These are phyloP conservation scores for Xylaria sp. DNA, from an alignment of 2,329 filamentous ascomycete genomes.

Conservation along the genomic window DNA sequence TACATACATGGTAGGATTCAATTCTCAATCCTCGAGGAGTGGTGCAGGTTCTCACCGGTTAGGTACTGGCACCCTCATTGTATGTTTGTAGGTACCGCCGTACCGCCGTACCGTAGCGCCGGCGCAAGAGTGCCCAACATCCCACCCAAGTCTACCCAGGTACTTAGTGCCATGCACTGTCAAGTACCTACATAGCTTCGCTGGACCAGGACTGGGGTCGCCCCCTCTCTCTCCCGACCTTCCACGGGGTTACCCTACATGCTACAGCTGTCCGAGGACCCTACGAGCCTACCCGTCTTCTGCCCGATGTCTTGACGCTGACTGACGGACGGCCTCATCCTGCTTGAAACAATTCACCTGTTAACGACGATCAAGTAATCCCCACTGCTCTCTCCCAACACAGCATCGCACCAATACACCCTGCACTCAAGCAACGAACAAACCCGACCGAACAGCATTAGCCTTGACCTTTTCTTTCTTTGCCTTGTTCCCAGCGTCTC, in stretches of 20 bases:
- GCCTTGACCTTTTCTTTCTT: constrained; percentile 27
- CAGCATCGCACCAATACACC: constrained; percentile 18
- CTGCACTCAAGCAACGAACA: constrained; percentile 19
- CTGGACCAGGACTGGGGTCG: constrained; percentile 23
- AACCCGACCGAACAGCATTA: constrained; percentile 15
- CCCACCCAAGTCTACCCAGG: not conserved
- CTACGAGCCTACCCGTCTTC: constrained; percentile 31
- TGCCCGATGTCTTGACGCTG: constrained; percentile 33
- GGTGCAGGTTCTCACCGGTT: not conserved
- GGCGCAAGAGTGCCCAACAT: constrained; percentile 27
- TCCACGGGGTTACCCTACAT: constrained; percentile 26
- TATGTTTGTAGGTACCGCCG: constrained; percentile 3
- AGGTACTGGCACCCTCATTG: too few species aligned
- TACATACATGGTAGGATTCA: not conserved
- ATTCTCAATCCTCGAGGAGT: not conserved
- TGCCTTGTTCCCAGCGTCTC: constrained; percentile 29
- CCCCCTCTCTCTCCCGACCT: constrained; percentile 35
- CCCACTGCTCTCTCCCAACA: constrained; percentile 20
- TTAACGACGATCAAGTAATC: constrained; percentile 29
- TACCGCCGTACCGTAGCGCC: constrained; percentile 10
- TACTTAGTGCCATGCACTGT: too few species aligned
- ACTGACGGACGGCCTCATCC: constrained; percentile 31
- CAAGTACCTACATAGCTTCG: constrained; percentile 23
- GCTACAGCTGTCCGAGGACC: constrained; percentile 16
- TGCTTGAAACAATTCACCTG: constrained; percentile 29